These are phyloP conservation scores for Coemansia sp. DNA, from an alignment of 192 early-diverging fungal genomes.

Conservation along the genomic window DNA sequence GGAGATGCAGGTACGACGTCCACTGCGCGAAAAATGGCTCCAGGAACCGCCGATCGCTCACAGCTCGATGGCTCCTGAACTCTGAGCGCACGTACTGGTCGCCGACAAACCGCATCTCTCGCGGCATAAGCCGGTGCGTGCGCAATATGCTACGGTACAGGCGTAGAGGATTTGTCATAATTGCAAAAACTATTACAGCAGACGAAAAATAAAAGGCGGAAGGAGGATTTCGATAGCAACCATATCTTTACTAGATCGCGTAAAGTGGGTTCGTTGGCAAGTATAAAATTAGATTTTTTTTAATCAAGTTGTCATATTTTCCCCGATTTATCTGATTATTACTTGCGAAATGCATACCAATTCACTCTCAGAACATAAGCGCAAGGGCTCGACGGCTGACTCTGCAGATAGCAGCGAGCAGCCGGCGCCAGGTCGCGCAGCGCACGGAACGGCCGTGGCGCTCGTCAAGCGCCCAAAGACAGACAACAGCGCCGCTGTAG, in stretches of 20 bases:
- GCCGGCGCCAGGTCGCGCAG: background rate
- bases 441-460: constrained; percentile 39
- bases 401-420: constrained; percentile 6
- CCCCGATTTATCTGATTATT: too few species aligned
- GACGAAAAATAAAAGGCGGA: background rate
- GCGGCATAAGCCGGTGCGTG: constrained; percentile 39
- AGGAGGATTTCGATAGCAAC: background rate
- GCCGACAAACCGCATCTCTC: constrained; percentile 54
- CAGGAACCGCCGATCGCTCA: constrained; percentile 41
- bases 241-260: background rate
- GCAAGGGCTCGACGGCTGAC: constrained; percentile 21
- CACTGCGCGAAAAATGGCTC: constrained; percentile 52
- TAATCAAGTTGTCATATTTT: too few species aligned
- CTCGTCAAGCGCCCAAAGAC: constrained; percentile 49
- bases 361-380: constrained; percentile 38
- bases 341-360: too few species aligned
- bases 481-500: background rate
- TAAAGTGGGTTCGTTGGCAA: too few species aligned
- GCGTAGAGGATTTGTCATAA: constrained; percentile 30
- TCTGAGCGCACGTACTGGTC: constrained; percentile 56
- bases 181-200: background rate
- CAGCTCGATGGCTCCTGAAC: constrained; percentile 46
- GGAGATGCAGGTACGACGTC: constrained; percentile 33
- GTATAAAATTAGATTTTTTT: too few species aligned
- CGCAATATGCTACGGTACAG: constrained; percentile 47